phyloP scores from a whole-genome alignment of 257 asterid genomes.

The Plantago elongata region DNA sequence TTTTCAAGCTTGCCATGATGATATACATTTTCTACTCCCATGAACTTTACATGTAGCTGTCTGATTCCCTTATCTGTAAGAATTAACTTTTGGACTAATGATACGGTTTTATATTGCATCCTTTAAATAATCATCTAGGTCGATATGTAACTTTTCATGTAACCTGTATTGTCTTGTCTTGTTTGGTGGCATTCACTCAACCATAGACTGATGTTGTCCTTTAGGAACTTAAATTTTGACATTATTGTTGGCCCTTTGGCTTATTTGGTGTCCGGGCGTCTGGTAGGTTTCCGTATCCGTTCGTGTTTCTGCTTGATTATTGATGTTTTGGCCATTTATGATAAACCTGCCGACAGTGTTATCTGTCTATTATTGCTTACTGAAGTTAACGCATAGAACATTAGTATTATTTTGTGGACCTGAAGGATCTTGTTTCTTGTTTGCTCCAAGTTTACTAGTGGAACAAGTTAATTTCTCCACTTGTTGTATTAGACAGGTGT shows the following conservation, averaged over 20 bases:
- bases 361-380: not conserved
- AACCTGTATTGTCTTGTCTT: no score
- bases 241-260: not conserved
- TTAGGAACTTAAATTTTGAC: not conserved
- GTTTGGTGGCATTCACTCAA: not conserved
- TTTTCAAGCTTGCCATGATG: no score
- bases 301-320: slow-evolving; percentile 5
- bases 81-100: no score
- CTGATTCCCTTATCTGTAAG: no score
- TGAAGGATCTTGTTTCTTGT: not conserved
- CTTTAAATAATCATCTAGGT: slow-evolving; percentile 3
- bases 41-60: no score
- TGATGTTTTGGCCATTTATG: not conserved
- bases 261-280: not conserved
- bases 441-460: no score
- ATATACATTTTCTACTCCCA: no score
- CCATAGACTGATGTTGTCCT: not conserved
- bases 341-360: not conserved
- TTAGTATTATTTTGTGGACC: slow-evolving; percentile 14
- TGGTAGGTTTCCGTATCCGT: not conserved
- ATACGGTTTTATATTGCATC: not conserved
- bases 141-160: no score
- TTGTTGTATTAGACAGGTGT: not conserved
- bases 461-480: no score
- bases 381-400: not conserved